Conservation (phyloP, 1,139 yeast species). For the Yamadazyma trypodendri region DNA sequence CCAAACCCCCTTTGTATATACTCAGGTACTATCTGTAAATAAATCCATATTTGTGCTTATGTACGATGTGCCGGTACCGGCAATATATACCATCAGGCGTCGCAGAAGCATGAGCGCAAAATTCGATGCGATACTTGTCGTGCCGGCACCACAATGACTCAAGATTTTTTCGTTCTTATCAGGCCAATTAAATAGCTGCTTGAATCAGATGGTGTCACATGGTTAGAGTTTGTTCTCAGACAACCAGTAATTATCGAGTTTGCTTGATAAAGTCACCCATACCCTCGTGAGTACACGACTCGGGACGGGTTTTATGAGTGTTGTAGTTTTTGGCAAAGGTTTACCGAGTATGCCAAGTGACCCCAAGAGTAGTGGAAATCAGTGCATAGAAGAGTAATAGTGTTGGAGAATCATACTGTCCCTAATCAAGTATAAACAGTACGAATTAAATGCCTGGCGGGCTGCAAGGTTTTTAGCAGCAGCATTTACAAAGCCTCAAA, state of each 20-base stretch:
- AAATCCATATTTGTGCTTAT: background rate
- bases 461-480: background rate
- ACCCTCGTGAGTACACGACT: background rate
- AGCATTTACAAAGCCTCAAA: background rate
- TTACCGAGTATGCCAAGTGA: too few relatives aligned
- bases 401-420: too few relatives aligned
- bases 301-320: too few relatives aligned
- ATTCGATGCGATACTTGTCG: background rate
- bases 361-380: too few relatives aligned
- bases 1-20: too few relatives aligned
- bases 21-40: background rate
- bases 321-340: too few relatives aligned
- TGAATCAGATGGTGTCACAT: background rate
- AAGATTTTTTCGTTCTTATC: constrained; percentile 3
- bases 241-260: constrained; percentile 1
- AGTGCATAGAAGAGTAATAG: too few relatives aligned
- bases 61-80: constrained; percentile 6
- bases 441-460: too few relatives aligned
- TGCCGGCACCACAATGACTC: constrained; percentile 6
- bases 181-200: constrained; percentile 5
- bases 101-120: too few relatives aligned
- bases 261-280: background rate
- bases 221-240: background rate
- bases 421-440: too few relatives aligned
- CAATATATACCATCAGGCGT: background rate